Evolutionary conservation across 106 monocot species (phyloP).

Genomic region (Phalaenopsis equestris): DNA sequence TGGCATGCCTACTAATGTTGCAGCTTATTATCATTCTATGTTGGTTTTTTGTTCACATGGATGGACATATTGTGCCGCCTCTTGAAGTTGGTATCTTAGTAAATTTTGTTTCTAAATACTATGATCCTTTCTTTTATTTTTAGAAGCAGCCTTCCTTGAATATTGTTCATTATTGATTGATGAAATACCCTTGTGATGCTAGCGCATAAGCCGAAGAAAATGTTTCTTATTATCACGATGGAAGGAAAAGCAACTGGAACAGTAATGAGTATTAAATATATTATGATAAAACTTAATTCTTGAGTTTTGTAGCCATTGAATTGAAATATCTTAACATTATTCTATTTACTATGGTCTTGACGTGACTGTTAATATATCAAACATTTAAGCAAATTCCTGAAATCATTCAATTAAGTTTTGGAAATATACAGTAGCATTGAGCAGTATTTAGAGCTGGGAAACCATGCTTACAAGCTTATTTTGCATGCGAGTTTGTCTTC

Average conservation of each 20-base stretch:
- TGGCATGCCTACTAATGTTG: too few species aligned
- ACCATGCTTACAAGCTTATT: not conserved
- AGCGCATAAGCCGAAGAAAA: not conserved
- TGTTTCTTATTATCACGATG: not conserved
- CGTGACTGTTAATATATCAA: not conserved
- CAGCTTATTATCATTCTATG: not conserved
- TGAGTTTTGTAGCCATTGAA: not conserved
- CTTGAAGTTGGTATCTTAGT: not conserved
- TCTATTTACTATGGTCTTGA: not conserved
- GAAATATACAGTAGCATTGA: not conserved
- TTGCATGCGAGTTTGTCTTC: not conserved
- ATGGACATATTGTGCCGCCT: not conserved
- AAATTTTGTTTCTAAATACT: not conserved
- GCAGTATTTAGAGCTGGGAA: not conserved
- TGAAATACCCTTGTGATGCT: not conserved
- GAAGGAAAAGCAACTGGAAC: not conserved
- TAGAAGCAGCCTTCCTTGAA: not conserved
- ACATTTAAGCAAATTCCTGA: not conserved
- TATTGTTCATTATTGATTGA: not conserved
- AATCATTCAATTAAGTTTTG: not conserved
- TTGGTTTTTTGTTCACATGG: not conserved
- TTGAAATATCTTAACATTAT: not conserved
- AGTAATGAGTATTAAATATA: not conserved
- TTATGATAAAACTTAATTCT: not conserved
- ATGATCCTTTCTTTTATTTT: not conserved